Evolutionary conservation across 768 basidiomycete species (phyloP), one percentile per base, ranked within the genome.

Genomic region (Dendrothele bispora): DNA sequence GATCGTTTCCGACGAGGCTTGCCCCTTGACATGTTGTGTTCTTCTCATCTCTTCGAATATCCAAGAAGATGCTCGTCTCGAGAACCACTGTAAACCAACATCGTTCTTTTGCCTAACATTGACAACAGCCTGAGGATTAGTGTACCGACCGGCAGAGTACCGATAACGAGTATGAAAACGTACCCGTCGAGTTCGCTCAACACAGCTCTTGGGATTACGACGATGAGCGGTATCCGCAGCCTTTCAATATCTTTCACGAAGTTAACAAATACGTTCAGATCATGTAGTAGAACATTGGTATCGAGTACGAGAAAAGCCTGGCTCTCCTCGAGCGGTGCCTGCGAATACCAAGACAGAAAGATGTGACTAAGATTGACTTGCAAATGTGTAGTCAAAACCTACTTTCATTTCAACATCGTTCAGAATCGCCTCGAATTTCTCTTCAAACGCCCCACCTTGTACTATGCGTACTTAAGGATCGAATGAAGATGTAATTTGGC

Each of bases 401-500:
- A 84, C 87, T 72, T 77, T 77, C 86, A 87, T 87, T 55, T 88
- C 86, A 12, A 88, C 77, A 72, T 88, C 86, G n/a, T 57, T 74
- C 69, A 55, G 83, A 83, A 28, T n/a, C n/a, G n/a, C n/a, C n/a
- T n/a, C n/a, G n/a, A n/a, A n/a, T n/a, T n/a, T n/a, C n/a, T n/a
- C n/a, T n/a, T n/a, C n/a, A n/a, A n/a, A n/a, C n/a, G n/a, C n/a
- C n/a, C n/a, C n/a, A n/a, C n/a, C n/a, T n/a, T n/a, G n/a, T n/a
- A n/a, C n/a, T n/a, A n/a, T n/a, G n/a, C n/a, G n/a, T n/a, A n/a
- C n/a, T n/a, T n/a, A n/a, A n/a, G n/a, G n/a, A n/a, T n/a, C n/a
- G n/a, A n/a, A n/a, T n/a, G n/a, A n/a, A n/a, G n/a, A n/a, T n/a
- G n/a, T n/a, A n/a, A n/a, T n/a, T n/a, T n/a, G n/a, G n/a, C n/a